phyloP scores from a whole-genome alignment of 2,329 filamentous ascomycete species.

The Arthroderma sp. region DNA sequence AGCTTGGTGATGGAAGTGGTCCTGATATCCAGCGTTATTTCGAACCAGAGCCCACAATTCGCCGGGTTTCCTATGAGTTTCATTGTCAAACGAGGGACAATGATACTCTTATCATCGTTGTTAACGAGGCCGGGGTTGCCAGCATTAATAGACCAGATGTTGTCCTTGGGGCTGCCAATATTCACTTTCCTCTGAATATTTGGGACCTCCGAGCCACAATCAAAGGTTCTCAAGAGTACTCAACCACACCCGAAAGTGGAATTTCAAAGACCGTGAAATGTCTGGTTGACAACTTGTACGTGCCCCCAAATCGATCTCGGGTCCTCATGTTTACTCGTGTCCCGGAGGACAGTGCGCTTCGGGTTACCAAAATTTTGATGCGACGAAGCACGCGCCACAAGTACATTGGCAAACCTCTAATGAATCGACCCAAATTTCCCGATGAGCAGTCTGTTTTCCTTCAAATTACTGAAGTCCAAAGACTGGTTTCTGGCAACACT shows the following conservation, averaged over 20 bases:
- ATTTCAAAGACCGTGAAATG: constrained; percentile 21
- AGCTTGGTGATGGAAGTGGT: constrained; percentile 20
- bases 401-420: constrained; percentile 10
- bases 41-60: background rate
- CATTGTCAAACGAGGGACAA: constrained; percentile 26
- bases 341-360: constrained; percentile 18
- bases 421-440: background rate
- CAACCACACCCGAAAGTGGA: constrained; percentile 16
- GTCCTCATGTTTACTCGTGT: constrained; percentile 22
- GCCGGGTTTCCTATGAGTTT: constrained; percentile 28
- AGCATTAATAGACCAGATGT: constrained; percentile 19
- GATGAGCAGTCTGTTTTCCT: constrained; percentile 20
- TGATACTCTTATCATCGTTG: constrained; percentile 23
- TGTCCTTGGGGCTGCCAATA: constrained; percentile 25
- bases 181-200: constrained; percentile 29
- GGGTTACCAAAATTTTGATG: constrained; percentile 26
- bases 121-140: constrained; percentile 25
- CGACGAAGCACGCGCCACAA: constrained; percentile 26
- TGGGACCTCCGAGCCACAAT: constrained; percentile 32
- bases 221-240: constrained; percentile 20
- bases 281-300: constrained; percentile 26
- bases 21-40: background rate
- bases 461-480: constrained; percentile 31
- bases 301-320: constrained; percentile 20
- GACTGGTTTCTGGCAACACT: constrained; percentile 21